Percentiles rank a stretch among this genome's conserved stretches.
Conservation (phyloP, 2,329 filamentous ascomycete genomes). For the Fusarium foetens region DNA sequence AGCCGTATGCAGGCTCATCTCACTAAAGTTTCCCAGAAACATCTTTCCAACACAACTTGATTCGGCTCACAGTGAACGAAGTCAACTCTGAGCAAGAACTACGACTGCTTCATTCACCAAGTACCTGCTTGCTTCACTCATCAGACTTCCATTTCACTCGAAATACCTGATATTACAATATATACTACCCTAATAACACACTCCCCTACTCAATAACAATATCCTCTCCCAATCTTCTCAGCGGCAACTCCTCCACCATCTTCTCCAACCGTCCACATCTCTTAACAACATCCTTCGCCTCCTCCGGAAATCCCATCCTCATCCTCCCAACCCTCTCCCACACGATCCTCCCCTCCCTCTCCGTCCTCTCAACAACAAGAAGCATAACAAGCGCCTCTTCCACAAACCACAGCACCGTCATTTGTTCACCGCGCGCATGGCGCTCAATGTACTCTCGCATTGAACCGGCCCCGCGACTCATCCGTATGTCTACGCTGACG, state of each 20-base stretch:
- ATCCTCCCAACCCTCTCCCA: constrained; percentile 52
- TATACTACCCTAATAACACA: neutral
- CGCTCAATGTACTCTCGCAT: constrained; percentile 50
- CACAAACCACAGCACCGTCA: constrained; percentile 52
- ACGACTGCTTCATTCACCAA: neutral
- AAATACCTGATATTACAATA: constrained; percentile 28
- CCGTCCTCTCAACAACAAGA: constrained; percentile 46
- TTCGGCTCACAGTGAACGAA: neutral
- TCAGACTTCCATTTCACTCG: neutral
- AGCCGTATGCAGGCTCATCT: fast-evolving
- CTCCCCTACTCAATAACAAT: constrained; percentile 47
- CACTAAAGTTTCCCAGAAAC: fast-evolving
- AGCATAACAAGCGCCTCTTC: constrained; percentile 50
- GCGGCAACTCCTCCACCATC: constrained; percentile 47
- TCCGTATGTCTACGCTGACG: constrained; percentile 48
- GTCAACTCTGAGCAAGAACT: neutral
- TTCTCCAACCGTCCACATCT: constrained; percentile 47
- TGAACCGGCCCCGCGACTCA: constrained; percentile 44
- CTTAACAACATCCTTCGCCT: constrained; percentile 47
- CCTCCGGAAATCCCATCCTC: constrained; percentile 49
- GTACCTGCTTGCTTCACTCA: too few species aligned
- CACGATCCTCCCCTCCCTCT: constrained; percentile 22
- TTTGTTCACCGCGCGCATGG: constrained; percentile 50
- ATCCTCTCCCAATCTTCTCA: constrained; percentile 48
- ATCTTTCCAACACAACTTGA: neutral